Evolutionary conservation across 306 rosid species (phyloP).

Genomic region (Hippophae rhamnoides): DNA sequence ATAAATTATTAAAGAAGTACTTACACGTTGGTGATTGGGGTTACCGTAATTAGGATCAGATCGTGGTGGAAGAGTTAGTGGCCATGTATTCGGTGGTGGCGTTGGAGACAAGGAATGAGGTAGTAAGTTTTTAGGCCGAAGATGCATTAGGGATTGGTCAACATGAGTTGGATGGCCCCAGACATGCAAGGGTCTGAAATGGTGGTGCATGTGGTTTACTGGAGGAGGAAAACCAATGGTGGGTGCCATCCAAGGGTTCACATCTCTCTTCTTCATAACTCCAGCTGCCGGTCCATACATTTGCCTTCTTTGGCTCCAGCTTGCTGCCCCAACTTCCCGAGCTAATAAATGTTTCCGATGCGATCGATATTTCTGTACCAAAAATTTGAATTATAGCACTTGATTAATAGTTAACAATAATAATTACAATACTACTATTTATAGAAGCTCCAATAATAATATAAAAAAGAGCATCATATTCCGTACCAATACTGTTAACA

Average conservation of each 20-base stretch:
- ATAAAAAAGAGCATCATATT: too few species aligned
- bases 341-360: slow-evolving; percentile 85
- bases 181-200: slow-evolving; percentile 74
- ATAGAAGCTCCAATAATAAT: too few species aligned
- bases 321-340: slow-evolving; percentile 91
- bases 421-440: too few species aligned
- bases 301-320: slow-evolving; percentile 72
- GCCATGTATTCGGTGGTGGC: slow-evolving; percentile 27
- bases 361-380: slow-evolving; percentile 74
- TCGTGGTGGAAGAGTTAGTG: slow-evolving; percentile 24
- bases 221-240: slow-evolving; percentile 66
- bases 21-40: not conserved
- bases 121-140: slow-evolving; percentile 35
- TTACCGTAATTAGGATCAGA: slow-evolving; percentile 57
- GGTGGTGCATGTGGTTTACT: slow-evolving; percentile 24
- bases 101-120: slow-evolving; percentile 26
- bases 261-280: slow-evolving; percentile 31
- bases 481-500: too few species aligned
- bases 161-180: slow-evolving; percentile 79
- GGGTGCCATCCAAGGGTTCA: slow-evolving; percentile 47
- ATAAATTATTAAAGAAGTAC: too few species aligned
- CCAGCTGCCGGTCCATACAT: slow-evolving; percentile 25
- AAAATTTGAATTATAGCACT: too few species aligned
- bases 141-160: slow-evolving; percentile 49
- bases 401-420: too few species aligned